Evolutionary conservation across 805 yeast genomes (phyloP).

Genomic region (Hyphopichia homilentoma): DNA sequence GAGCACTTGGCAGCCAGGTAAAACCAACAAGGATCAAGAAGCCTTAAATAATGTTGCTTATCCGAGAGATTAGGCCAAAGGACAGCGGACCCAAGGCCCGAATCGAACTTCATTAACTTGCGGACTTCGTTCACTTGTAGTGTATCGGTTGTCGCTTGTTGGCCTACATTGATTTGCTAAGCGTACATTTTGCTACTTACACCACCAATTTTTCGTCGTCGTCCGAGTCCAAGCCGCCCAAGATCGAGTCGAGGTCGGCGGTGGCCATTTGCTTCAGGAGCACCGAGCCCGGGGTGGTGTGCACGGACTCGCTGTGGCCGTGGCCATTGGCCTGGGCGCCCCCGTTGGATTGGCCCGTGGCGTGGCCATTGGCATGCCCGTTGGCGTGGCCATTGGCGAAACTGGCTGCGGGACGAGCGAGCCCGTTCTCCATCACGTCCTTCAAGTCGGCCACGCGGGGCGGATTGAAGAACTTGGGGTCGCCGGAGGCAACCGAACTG

Average conservation of each 20-base stretch:
- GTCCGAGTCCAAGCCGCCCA: conserved; percentile 31
- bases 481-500: conserved; percentile 14
- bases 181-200: no score
- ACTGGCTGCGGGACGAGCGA: no score
- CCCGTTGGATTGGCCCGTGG: background rate
- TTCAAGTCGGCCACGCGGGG: conserved; percentile 38
- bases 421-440: conserved; percentile 15
- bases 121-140: no score
- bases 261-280: conserved; percentile 28
- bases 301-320: background rate
- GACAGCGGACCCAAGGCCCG: no score
- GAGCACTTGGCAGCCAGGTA: no score
- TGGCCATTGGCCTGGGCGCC: background rate
- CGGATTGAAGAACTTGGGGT: conserved; percentile 12
- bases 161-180: no score
- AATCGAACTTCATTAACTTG: no score
- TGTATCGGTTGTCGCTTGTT: no score
- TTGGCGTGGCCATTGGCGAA: background rate
- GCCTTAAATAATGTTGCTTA: no score
- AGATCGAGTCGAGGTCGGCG: conserved; percentile 31
- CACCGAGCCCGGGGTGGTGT: conserved; percentile 19
- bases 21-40: no score
- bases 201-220: conserved; percentile 28
- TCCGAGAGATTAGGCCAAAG: no score
- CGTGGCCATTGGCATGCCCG: background rate